These are phyloP conservation scores for Phytophthora tubulina DNA, from an alignment of 352 stramenopile species.

Conservation along the genomic window DNA sequence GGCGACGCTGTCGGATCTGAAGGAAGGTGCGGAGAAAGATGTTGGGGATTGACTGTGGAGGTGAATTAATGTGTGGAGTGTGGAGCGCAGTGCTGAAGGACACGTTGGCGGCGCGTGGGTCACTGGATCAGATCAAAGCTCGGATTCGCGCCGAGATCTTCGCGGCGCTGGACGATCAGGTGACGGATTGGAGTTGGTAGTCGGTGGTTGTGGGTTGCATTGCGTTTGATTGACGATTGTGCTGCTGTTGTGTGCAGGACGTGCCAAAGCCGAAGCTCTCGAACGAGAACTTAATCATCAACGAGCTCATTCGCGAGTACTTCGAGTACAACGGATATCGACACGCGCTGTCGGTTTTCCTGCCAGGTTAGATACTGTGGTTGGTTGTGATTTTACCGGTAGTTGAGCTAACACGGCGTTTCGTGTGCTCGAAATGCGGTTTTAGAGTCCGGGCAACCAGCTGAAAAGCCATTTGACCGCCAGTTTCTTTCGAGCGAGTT, in stretches of 20 bases:
- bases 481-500: slow-evolving; percentile 88
- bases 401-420: slow-evolving; percentile 9
- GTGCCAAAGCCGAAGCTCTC: slow-evolving; percentile 82
- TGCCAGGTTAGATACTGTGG: slow-evolving; percentile 53
- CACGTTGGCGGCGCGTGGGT: slow-evolving; percentile 77
- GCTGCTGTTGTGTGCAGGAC: slow-evolving; percentile 16
- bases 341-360: slow-evolving; percentile 89
- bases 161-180: slow-evolving; percentile 82
- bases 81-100: slow-evolving; percentile 76
- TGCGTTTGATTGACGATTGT: background rate
- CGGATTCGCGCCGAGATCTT: slow-evolving; percentile 89
- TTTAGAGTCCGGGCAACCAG: slow-evolving; percentile 85
- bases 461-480: slow-evolving; percentile 79
- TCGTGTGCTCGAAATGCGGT: slow-evolving; percentile 13
- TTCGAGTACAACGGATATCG: slow-evolving; percentile 95
- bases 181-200: slow-evolving; percentile 20
- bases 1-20: slow-evolving; percentile 66
- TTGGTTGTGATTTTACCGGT: background rate
- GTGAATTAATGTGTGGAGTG: background rate
- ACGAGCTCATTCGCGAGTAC: slow-evolving; percentile 95
- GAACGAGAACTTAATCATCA: slow-evolving; percentile 95
- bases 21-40: slow-evolving; percentile 42
- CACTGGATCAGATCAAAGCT: slow-evolving; percentile 85
- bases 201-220: background rate
- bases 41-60: background rate